Evolutionary conservation across 2,329 filamentous ascomycete species (phyloP), one percentile per base, ranked within the genome.

Genomic region (Tolypocladium tundrense): DNA sequence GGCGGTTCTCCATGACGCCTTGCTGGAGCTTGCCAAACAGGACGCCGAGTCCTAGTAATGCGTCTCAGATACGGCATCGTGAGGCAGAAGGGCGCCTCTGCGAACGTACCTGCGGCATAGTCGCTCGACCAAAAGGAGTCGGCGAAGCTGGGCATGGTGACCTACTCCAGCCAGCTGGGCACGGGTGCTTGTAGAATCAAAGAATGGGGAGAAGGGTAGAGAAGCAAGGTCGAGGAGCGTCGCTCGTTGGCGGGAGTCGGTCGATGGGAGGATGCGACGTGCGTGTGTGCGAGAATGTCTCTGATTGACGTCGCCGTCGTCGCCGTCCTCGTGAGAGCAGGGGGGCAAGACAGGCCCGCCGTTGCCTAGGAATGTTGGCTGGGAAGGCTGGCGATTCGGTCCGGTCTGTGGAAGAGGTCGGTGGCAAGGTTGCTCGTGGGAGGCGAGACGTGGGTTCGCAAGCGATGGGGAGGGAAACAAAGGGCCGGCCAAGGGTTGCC

Each of bases 111-210:
- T 79, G 90, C 91, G 72, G 93, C 93, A 81, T 97, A 97, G 82
- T 99, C 94, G 71, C 85, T 85, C 61, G 94, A 96, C 94, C 94
- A 99, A 78, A 99, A 97, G 55, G 92, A 96, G 77, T 93, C 91
- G 66, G 91, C 87, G 76, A 99, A 97, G 68, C 90, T 85, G 66
- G 89, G 88, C 89, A 93, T 93, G 71, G 74, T 85, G 64, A 63
- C 58, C 63, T 62, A 61, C 58, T 58, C 58, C 45, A 42, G 56
- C 56, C 57, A 52, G 58, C 53, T 58, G 54, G 42, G 40, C 54
- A 21, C 31, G 37, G 6, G 27, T 51, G 48, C 48, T 51, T 51
- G 31, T n/a, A 51, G 6, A 14, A 16, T 51, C 31, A 19, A 21
- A 16, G 16, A 35, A 13, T 8, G 31, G 16, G 48, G 19, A 35